phyloP scores from a whole-genome alignment of 2,329 filamentous ascomycete species.

The Pseudogymnoascus sp. region DNA sequence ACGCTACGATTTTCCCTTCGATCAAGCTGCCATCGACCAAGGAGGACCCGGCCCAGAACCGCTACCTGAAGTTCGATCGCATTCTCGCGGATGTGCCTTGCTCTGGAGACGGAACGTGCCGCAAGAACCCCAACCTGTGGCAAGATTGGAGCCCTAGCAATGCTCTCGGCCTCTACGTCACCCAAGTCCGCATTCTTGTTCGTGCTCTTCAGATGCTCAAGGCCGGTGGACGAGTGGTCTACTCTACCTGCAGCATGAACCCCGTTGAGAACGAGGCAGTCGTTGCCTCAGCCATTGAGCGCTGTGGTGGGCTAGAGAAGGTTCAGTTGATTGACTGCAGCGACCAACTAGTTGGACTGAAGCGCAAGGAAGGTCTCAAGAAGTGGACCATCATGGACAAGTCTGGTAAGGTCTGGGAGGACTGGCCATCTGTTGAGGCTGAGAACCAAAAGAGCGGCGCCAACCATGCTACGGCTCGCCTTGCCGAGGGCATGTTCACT shows the following conservation, averaged over 20 bases:
- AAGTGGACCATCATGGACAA: conserved; percentile 92
- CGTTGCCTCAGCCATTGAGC: conserved; percentile 75
- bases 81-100: conserved; percentile 96
- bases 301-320: conserved; percentile 75
- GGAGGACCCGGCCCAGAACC: conserved; percentile 45
- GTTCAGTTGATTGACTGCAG: conserved; percentile 80
- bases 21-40: conserved; percentile 66
- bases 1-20: conserved; percentile 89
- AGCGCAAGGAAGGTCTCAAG: conserved; percentile 67
- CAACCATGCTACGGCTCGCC: conserved; percentile 51
- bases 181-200: conserved; percentile 82
- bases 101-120: conserved; percentile 85
- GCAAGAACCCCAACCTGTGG: conserved; percentile 93
- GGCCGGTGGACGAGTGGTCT: conserved; percentile 86
- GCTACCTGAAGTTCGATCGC: conserved; percentile 92
- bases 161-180: conserved; percentile 76
- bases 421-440: conserved; percentile 72
- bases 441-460: conserved; percentile 52
- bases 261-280: conserved; percentile 96
- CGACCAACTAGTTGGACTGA: conserved; percentile 65
- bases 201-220: conserved; percentile 93
- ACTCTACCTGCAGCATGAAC: conserved; percentile 98
- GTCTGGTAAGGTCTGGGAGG: conserved; percentile 66
- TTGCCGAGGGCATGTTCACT: conserved; percentile 81
- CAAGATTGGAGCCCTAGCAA: conserved; percentile 87